Base-by-base conservation (phyloP, 2,329 filamentous ascomycete species). In the Phyllosticta citriasiana region DNA sequence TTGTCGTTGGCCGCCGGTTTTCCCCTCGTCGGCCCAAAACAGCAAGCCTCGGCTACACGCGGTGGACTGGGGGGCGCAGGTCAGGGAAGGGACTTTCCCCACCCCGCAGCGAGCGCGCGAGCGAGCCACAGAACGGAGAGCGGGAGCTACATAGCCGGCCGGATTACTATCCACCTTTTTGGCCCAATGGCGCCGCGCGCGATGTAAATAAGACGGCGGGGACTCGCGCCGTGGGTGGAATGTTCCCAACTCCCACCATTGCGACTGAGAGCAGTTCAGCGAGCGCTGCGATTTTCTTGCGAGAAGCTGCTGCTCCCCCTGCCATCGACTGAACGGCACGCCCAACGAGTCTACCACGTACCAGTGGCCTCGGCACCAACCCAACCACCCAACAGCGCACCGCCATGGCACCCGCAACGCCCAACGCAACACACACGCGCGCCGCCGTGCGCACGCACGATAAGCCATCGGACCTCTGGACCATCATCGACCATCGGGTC, bases 401-500 rank as follows among this genome's bases (percentile, higher is more conserved):
- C 40, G 7, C 24, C 47, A 47, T 47, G 40, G 40, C 40, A n/a
- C 40, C 40, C 40, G 40, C 14, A 47, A 47, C 52, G 16, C 26
- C 70, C 80, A 47, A 6, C 16, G n/a, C 40, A n/a, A 47, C 14
- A 16, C 40, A 47, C 58, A 77, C 78, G 57, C 79, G 80, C 67
- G 78, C 74, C 52, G 76, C 90, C 73, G 88, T 94, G 67, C 86
- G 87, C 64, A 83, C 87, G 73, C 87, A 93, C 78, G 90, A 86
- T 73, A 84, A 82, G 61, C 85, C 88, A 56, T 87, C 91, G 65
- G 87, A 86, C 65, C 78, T 90, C 62, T 92, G 89, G 87, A 88
- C 89, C 75, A 87, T 96, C 70, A 85, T 96, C 74, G 90, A 96
- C 78, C 85, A 88, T 76, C 88, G 86, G 69, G 89, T 95, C 70